phyloP scores from a whole-genome alignment of 2,329 filamentous ascomycete genomes.

The Diaporthe vaccinii region DNA sequence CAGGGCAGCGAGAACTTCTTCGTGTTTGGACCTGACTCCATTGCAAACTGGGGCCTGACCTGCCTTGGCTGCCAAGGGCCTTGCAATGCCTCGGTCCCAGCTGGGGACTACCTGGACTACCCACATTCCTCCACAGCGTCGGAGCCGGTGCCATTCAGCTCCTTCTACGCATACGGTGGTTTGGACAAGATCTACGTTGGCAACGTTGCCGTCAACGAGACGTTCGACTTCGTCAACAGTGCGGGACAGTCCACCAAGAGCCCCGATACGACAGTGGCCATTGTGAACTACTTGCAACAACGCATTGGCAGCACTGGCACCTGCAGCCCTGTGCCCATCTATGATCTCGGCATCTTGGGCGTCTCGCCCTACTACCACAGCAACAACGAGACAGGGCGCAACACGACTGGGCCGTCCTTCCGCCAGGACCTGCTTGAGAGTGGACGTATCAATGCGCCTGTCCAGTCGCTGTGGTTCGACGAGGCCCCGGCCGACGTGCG shows the following conservation, averaged over 20 bases:
- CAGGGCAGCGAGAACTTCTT: slow-evolving; percentile 46
- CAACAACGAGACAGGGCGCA: slow-evolving; percentile 4
- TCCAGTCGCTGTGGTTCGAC: slow-evolving; percentile 53
- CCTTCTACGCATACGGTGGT: slow-evolving; percentile 42
- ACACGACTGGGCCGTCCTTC: slow-evolving; percentile 48
- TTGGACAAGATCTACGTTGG: slow-evolving; percentile 42
- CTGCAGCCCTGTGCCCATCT: slow-evolving; percentile 38
- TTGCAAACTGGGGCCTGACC: slow-evolving; percentile 40
- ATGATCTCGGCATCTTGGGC: slow-evolving; percentile 51
- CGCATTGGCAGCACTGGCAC: slow-evolving; percentile 42
- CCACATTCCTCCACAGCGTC: slow-evolving; percentile 37
- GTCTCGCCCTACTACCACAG: slow-evolving; percentile 45
- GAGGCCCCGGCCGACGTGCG: slow-evolving; percentile 43
- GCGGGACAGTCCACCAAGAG: slow-evolving; percentile 37
- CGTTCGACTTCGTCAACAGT: slow-evolving; percentile 44
- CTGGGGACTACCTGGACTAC: slow-evolving; percentile 32
- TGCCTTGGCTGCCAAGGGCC: slow-evolving; percentile 33
- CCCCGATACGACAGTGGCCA: slow-evolving; percentile 46
- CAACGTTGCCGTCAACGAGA: slow-evolving; percentile 44
- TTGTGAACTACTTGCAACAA: slow-evolving; percentile 46
- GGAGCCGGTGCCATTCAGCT: slow-evolving; percentile 24
- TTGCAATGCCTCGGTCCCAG: slow-evolving; percentile 39
- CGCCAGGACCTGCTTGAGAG: slow-evolving; percentile 50
- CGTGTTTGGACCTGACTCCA: slow-evolving; percentile 42
- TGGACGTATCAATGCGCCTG: slow-evolving; percentile 47